These are phyloP conservation scores for Lunasporangiospora selenospora DNA, from an alignment of 192 early-diverging fungal genomes.

Conservation along the genomic window DNA sequence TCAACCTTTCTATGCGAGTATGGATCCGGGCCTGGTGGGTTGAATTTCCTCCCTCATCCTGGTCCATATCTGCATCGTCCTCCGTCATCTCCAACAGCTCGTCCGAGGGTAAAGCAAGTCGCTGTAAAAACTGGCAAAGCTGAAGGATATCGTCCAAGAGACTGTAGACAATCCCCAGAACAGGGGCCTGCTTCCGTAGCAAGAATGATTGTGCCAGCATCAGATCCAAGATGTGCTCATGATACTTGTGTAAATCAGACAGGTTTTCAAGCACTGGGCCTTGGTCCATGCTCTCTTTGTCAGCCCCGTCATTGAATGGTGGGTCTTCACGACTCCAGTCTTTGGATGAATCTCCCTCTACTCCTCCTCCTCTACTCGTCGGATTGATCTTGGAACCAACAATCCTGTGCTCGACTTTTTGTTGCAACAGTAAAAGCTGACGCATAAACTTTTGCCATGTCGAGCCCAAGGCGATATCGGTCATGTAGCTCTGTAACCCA, in stretches of 20 bases:
- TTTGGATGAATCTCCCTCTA: not conserved
- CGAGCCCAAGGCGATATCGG: slow-evolving; percentile 47
- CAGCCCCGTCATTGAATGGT: not conserved
- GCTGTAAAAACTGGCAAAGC: slow-evolving; percentile 10
- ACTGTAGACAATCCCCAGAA: slow-evolving; percentile 46
- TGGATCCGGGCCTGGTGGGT: not conserved
- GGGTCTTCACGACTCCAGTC: too few species aligned
- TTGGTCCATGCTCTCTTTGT: slow-evolving; percentile 9
- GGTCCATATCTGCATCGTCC: not conserved
- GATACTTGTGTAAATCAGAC: slow-evolving; percentile 47
- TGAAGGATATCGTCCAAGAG: slow-evolving; percentile 42
- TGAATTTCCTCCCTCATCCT: not conserved
- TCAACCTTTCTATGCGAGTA: slow-evolving; percentile 13
- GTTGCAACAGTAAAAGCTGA: slow-evolving; percentile 18
- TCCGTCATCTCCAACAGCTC: slow-evolving; percentile 5
- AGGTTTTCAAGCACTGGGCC: slow-evolving; percentile 24
- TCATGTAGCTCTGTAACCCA: slow-evolving; percentile 52
- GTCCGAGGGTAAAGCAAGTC: not conserved
- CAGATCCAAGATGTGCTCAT: slow-evolving; percentile 54
- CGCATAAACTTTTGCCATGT: slow-evolving; percentile 56
- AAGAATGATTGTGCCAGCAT: slow-evolving; percentile 55
- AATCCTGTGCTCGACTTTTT: slow-evolving; percentile 27
- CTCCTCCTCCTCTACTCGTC: not conserved
- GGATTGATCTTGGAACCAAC: not conserved
- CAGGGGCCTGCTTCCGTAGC: slow-evolving; percentile 50